phyloP scores from a whole-genome alignment of 495 filamentous ascomycete genomes.

The Daldinia childiae region DNA sequence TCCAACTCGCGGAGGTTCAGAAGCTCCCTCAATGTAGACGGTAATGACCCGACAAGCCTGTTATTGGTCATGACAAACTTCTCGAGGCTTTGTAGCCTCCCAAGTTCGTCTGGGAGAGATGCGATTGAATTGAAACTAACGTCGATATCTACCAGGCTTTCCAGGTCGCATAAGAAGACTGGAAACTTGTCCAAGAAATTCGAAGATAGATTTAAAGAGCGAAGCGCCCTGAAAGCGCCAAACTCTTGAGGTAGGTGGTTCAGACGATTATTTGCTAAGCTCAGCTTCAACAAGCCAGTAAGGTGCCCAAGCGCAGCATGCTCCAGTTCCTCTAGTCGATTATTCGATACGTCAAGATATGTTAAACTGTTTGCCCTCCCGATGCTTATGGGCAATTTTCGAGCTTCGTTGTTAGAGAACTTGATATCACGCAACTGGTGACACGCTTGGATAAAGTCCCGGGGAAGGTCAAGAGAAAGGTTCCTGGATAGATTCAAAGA shows the following conservation, averaged over 20 bases:
- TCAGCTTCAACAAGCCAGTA: conserved; percentile 84
- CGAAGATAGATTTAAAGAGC: conserved; percentile 89
- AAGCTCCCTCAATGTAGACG: conserved; percentile 72
- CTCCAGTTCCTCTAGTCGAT: conserved; percentile 85
- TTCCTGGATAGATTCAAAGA: conserved; percentile 93
- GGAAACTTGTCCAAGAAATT: conserved; percentile 90
- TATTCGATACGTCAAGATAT: conserved; percentile 93
- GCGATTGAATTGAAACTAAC: conserved; percentile 95
- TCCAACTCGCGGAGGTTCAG: conserved; percentile 89
- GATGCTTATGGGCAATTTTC: conserved; percentile 85
- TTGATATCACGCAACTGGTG: conserved; percentile 93
- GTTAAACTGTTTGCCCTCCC: conserved; percentile 82
- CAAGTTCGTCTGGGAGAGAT: conserved; percentile 77
- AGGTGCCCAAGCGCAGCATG: conserved; percentile 71
- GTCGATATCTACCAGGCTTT: conserved; percentile 89
- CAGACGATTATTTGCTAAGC: conserved; percentile 90
- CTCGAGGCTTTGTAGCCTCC: conserved; percentile 79
- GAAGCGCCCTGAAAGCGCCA: conserved; percentile 74
- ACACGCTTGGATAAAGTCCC: conserved; percentile 96
- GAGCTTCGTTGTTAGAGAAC: conserved; percentile 89
- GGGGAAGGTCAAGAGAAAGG: conserved; percentile 88
- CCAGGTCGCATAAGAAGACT: conserved; percentile 80
- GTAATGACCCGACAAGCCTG: conserved; percentile 75
- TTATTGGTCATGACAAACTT: conserved; percentile 97
- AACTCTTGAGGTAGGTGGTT: conserved; percentile 81